phyloP scores from a whole-genome alignment of 2,329 filamentous ascomycete genomes.

The Cercospora brassicicola region DNA sequence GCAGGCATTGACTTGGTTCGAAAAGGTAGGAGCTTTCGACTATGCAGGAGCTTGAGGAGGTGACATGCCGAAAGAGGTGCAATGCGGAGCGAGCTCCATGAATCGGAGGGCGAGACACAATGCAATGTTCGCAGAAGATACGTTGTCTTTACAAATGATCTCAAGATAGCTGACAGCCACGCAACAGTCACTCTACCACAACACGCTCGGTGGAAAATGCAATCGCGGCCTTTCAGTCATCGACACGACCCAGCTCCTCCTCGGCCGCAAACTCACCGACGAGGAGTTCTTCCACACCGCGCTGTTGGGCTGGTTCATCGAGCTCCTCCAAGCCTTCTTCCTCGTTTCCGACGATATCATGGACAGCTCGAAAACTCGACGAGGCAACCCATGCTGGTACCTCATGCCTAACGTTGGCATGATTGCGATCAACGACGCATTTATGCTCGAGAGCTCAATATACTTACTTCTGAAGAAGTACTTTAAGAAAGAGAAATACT shows the following conservation, averaged over 20 bases:
- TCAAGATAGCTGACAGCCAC: background rate
- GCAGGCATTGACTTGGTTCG: conserved; percentile 81
- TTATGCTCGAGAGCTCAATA: conserved; percentile 89
- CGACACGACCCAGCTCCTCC: conserved; percentile 80
- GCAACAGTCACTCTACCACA: conserved; percentile 73
- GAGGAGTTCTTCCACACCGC: conserved; percentile 87
- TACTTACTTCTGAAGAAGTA: conserved; percentile 90
- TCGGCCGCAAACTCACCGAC: conserved; percentile 68
- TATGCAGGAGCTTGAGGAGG: background rate
- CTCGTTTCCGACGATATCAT: conserved; percentile 98
- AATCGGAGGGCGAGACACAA: background rate
- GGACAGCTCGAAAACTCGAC: conserved; percentile 92
- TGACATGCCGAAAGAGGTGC: background rate
- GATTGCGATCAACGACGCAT: conserved; percentile 97
- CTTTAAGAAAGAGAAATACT: conserved; percentile 83
- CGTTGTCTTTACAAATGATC: background rate
- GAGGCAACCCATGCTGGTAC: conserved; percentile 96
- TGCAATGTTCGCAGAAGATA: background rate
- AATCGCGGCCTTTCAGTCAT: conserved; percentile 98
- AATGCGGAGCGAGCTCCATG: background rate
- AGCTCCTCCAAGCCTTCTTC: conserved; percentile 98
- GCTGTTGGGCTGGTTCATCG: conserved; percentile 93
- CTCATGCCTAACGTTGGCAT: conserved; percentile 83
- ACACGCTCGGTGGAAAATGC: conserved; percentile 92
- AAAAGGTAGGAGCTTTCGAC: conserved; percentile 58